Percentiles rank a stretch among this genome's conserved stretches.
phyloP scores from a whole-genome alignment of 805 yeast species.

The Saturnispora kantuleensis region DNA sequence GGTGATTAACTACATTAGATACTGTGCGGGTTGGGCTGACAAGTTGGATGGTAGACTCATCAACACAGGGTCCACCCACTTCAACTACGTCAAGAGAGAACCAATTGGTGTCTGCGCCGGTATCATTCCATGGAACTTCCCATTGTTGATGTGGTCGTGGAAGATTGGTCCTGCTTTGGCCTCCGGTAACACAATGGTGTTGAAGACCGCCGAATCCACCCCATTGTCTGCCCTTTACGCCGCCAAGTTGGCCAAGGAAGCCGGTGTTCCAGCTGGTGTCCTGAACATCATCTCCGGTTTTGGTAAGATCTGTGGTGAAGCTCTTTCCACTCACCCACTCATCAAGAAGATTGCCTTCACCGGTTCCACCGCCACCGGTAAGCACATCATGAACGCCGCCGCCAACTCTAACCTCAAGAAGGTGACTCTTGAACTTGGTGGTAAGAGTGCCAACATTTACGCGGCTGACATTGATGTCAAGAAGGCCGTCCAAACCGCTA shows the following conservation, averaged over 20 bases:
- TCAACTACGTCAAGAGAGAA: conserved; percentile 74
- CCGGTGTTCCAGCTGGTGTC: conserved; percentile 70
- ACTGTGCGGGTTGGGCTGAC: conserved; percentile 89
- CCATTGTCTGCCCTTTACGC: conserved; percentile 68
- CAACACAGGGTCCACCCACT: conserved; percentile 65
- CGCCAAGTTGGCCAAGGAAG: conserved; percentile 53
- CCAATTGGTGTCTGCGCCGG: conserved; percentile 95
- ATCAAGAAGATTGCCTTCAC: conserved; percentile 73
- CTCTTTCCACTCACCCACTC: conserved; percentile 56
- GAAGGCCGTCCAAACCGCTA: conserved; percentile 39
- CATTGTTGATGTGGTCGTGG: conserved; percentile 90
- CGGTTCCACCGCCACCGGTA: conserved; percentile 73
- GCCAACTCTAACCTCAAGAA: conserved; percentile 58
- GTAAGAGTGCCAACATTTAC: conserved; percentile 71
- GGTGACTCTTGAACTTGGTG: conserved; percentile 75
- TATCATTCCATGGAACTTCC: conserved; percentile 97
- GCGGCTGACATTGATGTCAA: conserved; percentile 59
- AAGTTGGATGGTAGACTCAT: conserved; percentile 68
- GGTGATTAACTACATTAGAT: conserved; percentile 60
- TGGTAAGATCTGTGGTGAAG: conserved; percentile 64
- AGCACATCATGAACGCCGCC: conserved; percentile 57
- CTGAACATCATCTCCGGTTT: conserved; percentile 66
- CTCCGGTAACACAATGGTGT: conserved; percentile 78
- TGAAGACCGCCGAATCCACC: conserved; percentile 88
- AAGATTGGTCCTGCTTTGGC: conserved; percentile 89